A percentile compares a stretch with the other conserved stretches of the same genome.
These are phyloP conservation scores for Alternaria solani DNA, from an alignment of 2,329 filamentous ascomycete species.

Conservation along the genomic window DNA sequence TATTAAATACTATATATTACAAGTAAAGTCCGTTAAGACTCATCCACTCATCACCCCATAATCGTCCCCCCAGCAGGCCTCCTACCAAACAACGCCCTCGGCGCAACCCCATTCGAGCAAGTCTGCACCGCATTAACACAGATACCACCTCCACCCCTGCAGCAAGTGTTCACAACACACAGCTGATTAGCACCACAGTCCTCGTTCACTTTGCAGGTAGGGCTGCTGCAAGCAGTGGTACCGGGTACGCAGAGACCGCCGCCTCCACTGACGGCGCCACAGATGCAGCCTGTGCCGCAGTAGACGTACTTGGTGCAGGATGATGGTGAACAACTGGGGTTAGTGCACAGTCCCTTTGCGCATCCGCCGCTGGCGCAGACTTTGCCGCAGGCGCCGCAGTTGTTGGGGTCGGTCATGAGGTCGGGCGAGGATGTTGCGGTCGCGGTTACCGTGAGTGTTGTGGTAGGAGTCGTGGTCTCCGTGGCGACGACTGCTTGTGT, in stretches of 20 bases:
- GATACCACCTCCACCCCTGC: not conserved
- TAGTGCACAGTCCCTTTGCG: not conserved
- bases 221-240: not conserved
- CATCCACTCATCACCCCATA: not conserved
- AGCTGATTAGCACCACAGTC: not conserved
- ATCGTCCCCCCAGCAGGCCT: not conserved
- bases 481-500: not conserved
- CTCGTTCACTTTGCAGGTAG: not conserved
- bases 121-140: not conserved
- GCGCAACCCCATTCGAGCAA: not conserved
- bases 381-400: slow-evolving; percentile 5
- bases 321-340: not conserved
- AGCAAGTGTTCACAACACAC: slow-evolving; percentile 3
- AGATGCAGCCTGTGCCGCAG: not conserved
- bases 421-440: not conserved
- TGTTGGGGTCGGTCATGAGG: not conserved
- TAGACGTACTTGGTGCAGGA: not conserved
- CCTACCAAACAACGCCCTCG: slow-evolving; percentile 2
- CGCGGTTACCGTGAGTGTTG: not conserved
- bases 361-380: not conserved
- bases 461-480: not conserved
- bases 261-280: not conserved
- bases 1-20: not conserved
- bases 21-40: not conserved
- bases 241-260: not conserved